Evolutionary conservation across 2,329 filamentous ascomycete genomes (phyloP).

Genomic region (Pseudocercospora eumusae): DNA sequence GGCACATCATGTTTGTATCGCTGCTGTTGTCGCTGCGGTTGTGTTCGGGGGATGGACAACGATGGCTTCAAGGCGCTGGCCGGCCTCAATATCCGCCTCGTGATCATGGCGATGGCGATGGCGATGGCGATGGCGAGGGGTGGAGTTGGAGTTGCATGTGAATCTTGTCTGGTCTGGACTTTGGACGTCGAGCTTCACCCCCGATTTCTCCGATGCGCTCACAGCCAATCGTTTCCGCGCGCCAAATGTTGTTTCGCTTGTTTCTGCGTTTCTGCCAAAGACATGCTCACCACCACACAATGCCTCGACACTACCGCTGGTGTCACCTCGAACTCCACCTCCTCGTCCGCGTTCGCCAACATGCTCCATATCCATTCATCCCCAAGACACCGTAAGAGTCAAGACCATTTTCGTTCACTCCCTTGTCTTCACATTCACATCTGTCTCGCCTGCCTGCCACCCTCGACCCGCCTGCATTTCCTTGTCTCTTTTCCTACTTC

Average conservation of each 20-base stretch:
- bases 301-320: slow-evolving; percentile 27
- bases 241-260: no score
- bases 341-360: slow-evolving; percentile 22
- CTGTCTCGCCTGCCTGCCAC: slow-evolving; percentile 20
- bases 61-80: slow-evolving; percentile 28
- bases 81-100: slow-evolving; percentile 35
- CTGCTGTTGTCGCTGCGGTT: slow-evolving; percentile 23
- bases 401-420: slow-evolving; percentile 23
- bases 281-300: slow-evolving; percentile 25
- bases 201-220: slow-evolving; percentile 2
- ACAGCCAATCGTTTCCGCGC: slow-evolving; percentile 28
- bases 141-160: not conserved
- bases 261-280: no score
- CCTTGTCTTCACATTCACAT: slow-evolving; percentile 9
- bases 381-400: slow-evolving; percentile 23
- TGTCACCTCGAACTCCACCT: slow-evolving; percentile 20
- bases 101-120: slow-evolving; percentile 34
- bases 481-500: slow-evolving; percentile 18
- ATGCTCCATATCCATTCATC: slow-evolving; percentile 19
- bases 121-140: not conserved
- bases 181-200: slow-evolving; percentile 2
- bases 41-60: slow-evolving; percentile 27
- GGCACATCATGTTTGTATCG: slow-evolving; percentile 49
- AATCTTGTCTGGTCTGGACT: slow-evolving; percentile 8
- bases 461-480: slow-evolving; percentile 22